phyloP scores from a whole-genome alignment of 805 yeast species.

The Saturnispora saitoi region DNA sequence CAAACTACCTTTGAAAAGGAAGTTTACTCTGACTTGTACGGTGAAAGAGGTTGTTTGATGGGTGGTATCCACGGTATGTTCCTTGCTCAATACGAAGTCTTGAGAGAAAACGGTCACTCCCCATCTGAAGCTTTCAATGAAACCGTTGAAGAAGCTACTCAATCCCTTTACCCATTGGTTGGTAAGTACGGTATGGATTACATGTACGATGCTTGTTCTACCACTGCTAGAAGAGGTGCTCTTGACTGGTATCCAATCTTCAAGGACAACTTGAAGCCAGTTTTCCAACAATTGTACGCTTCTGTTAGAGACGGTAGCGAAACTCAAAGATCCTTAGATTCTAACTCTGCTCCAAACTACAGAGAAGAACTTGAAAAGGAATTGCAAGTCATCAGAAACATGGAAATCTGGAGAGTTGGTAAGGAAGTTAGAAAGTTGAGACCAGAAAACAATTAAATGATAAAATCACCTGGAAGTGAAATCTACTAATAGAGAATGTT shows the following conservation, averaged over 20 bases:
- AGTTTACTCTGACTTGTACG: conserved; percentile 98
- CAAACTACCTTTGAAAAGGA: conserved; percentile 99
- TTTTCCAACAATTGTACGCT: conserved; percentile 91
- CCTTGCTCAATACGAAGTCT: conserved; percentile 99
- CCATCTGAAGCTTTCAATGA: conserved; percentile 99
- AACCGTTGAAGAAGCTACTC: conserved; percentile 99
- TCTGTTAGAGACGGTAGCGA: conserved; percentile 93
- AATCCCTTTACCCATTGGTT: conserved; percentile 96
- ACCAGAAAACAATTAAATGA: conserved; percentile 88
- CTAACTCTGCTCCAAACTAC: conserved; percentile 98
- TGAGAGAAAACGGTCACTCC: conserved; percentile 98
- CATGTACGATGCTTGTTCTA: conserved; percentile 99
- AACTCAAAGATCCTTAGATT: conserved; percentile 96
- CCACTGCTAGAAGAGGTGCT: conserved; percentile 99
- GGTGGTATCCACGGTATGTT: conserved; percentile 99
- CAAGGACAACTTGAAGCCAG: conserved; percentile 98
- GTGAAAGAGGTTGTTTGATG: conserved; percentile 99
- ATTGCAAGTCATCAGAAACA: conserved; percentile 84
- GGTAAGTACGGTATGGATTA: conserved; percentile 99
- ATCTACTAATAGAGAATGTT: neutral
- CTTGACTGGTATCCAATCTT: conserved; percentile 99
- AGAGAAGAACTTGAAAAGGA: conserved; percentile 92
- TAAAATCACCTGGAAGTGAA: conserved; percentile 10
- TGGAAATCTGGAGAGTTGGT: conserved; percentile 99
- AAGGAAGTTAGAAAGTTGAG: conserved; percentile 99